Percentiles rank a stretch among this genome's conserved stretches.
These are phyloP conservation scores for Chamaecyparis obtusa DNA, from an alignment of 75 land plant genomes.

Conservation along the genomic window DNA sequence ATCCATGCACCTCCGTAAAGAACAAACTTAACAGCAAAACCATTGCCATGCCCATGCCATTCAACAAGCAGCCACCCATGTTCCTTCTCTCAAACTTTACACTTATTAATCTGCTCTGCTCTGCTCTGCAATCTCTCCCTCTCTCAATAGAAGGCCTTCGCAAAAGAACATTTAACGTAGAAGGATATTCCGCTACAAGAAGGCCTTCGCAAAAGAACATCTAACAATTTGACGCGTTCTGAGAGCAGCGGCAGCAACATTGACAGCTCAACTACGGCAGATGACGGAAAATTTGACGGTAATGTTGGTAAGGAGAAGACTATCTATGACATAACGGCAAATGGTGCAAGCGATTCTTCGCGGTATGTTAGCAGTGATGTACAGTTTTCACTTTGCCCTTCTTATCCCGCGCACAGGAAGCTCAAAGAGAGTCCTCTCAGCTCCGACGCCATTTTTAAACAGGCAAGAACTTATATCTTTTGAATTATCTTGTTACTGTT, in stretches of 20 bases:
- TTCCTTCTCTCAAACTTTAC: neutral
- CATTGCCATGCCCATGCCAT: neutral
- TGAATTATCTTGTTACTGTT: too few relatives aligned
- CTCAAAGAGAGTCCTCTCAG: too few relatives aligned
- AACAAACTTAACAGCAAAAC: neutral
- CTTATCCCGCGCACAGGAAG: too few relatives aligned
- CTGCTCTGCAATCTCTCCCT: neutral
- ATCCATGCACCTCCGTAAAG: neutral
- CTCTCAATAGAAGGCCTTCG: neutral
- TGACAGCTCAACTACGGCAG: too few relatives aligned
- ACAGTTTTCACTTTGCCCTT: too few relatives aligned
- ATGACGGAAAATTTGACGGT: too few relatives aligned
- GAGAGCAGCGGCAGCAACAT: conserved; percentile 10
- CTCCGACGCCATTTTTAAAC: too few relatives aligned
- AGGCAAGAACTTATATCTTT: too few relatives aligned
- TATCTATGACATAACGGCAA: neutral
- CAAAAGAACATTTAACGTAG: too few relatives aligned
- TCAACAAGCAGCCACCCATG: neutral
- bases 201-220: neutral
- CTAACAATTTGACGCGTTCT: neutral
- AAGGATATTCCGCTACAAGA: neutral
- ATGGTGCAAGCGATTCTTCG: neutral
- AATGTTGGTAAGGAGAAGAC: neutral
- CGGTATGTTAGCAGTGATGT: too few relatives aligned
- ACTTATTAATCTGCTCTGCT: neutral